Conservation (phyloP, 1,284 basidiomycete species). For the Stereum hirsutum region DNA sequence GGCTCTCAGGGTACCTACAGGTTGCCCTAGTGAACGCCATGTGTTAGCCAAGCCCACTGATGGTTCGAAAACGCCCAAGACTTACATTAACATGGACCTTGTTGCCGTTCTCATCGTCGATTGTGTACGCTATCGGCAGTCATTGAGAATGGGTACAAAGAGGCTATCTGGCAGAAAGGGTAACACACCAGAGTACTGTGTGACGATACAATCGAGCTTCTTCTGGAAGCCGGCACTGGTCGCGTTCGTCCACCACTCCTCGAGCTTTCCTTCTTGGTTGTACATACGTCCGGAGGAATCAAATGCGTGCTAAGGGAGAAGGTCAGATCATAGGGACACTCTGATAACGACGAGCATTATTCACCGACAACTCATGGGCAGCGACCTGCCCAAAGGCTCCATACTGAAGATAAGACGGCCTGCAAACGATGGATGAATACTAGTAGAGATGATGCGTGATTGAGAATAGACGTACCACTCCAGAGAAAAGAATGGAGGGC, state of each 20-base stretch:
- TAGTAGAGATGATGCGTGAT: not conserved
- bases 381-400: conserved; percentile 89
- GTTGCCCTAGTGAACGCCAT: conserved; percentile 44
- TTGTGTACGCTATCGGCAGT: conserved; percentile 52
- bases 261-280: conserved; percentile 76
- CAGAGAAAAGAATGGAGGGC: conserved; percentile 85
- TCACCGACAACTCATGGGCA: conserved; percentile 79
- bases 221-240: conserved; percentile 81
- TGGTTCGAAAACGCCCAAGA: not conserved
- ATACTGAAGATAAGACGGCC: conserved; percentile 85
- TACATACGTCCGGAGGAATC: conserved; percentile 85
- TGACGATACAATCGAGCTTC: conserved; percentile 81
- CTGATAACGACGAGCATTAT: conserved; percentile 11
- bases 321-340: not conserved
- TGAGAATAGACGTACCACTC: conserved; percentile 50
- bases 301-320: conserved; percentile 70
- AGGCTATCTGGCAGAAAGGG: conserved; percentile 5
- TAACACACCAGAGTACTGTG: conserved; percentile 71
- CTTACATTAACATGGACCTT: conserved; percentile 80
- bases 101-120: conserved; percentile 81
- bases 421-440: conserved; percentile 17
- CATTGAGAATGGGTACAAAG: not conserved
- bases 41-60: not conserved
- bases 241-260: conserved; percentile 80
- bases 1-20: conserved; percentile 35